phyloP scores from a whole-genome alignment of 306 rosid species.

The Prinsepia uniflora region DNA sequence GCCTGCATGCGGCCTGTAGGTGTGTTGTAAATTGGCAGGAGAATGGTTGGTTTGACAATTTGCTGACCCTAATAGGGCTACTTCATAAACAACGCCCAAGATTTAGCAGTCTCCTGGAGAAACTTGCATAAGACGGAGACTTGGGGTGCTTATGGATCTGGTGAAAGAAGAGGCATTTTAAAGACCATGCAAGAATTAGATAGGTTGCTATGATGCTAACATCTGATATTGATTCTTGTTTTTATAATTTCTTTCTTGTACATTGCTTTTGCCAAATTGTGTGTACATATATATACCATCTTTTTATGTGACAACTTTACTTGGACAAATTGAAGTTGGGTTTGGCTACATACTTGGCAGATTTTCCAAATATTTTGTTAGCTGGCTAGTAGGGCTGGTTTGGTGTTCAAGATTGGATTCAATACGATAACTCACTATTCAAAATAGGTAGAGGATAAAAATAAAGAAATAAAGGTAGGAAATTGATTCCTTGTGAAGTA shows the following conservation, averaged over 20 bases:
- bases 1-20: conserved; percentile 32
- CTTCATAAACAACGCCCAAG: conserved; percentile 2
- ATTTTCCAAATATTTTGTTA: too few species aligned
- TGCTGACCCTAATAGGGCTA: conserved; percentile 20
- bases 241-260: background rate
- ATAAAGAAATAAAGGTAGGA: too few species aligned
- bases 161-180: conserved; percentile 7
- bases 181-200: background rate
- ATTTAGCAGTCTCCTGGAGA: background rate
- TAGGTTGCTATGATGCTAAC: conserved; percentile 20
- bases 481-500: too few species aligned
- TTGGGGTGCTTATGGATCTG: conserved; percentile 28
- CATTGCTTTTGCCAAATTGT: background rate
- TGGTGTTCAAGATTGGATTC: too few species aligned
- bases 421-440: too few species aligned
- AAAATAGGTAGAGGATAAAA: too few species aligned
- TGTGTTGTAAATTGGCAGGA: conserved; percentile 33
- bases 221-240: conserved; percentile 1
- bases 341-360: too few species aligned
- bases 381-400: too few species aligned
- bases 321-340: too few species aligned
- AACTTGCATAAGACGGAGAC: conserved; percentile 12
- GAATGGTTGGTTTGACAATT: conserved; percentile 22
- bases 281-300: too few species aligned
- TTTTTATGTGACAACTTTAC: too few species aligned